phyloP scores from a whole-genome alignment of 2,329 filamentous ascomycete species.

The Clonostachys chloroleuca region DNA sequence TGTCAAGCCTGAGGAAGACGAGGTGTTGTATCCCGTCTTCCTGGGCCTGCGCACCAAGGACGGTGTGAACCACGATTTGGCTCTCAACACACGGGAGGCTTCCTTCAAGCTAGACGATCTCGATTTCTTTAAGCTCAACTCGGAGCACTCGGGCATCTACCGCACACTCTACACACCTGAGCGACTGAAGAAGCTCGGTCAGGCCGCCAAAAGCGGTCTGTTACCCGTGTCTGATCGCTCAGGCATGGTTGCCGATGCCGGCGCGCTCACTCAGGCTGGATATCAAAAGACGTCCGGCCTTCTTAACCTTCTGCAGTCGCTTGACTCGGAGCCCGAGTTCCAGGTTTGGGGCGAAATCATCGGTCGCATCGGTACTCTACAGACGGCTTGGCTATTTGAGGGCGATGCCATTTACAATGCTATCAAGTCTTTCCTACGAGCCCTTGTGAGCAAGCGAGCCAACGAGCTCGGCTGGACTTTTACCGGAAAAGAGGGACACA shows the following conservation, averaged over 20 bases:
- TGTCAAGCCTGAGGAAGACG: conserved; percentile 84
- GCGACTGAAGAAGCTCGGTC: conserved; percentile 74
- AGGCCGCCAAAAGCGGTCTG: conserved; percentile 70
- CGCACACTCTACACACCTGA: conserved; percentile 86
- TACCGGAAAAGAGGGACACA: conserved; percentile 71
- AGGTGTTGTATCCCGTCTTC: conserved; percentile 93
- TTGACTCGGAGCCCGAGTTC: conserved; percentile 76
- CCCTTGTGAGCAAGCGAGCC: conserved; percentile 70
- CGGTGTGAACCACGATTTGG: conserved; percentile 58
- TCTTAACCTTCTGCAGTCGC: conserved; percentile 79
- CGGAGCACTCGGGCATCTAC: conserved; percentile 83
- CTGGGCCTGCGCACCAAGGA: conserved; percentile 77
- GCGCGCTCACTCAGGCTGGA: conserved; percentile 83
- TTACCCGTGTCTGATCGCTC: conserved; percentile 88
- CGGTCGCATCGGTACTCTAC: conserved; percentile 69
- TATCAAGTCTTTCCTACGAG: conserved; percentile 73
- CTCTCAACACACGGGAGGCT: conserved; percentile 72
- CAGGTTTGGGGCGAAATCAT: conserved; percentile 87
- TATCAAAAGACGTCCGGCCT: conserved; percentile 78
- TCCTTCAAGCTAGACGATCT: conserved; percentile 71
- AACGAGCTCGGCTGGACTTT: conserved; percentile 86
- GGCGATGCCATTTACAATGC: conserved; percentile 68
- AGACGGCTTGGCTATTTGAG: conserved; percentile 82
- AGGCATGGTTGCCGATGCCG: conserved; percentile 83
- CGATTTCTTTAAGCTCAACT: conserved; percentile 91